Base-by-base conservation (phyloP, 495 filamentous ascomycete species). In the Xylaria sp. region DNA sequence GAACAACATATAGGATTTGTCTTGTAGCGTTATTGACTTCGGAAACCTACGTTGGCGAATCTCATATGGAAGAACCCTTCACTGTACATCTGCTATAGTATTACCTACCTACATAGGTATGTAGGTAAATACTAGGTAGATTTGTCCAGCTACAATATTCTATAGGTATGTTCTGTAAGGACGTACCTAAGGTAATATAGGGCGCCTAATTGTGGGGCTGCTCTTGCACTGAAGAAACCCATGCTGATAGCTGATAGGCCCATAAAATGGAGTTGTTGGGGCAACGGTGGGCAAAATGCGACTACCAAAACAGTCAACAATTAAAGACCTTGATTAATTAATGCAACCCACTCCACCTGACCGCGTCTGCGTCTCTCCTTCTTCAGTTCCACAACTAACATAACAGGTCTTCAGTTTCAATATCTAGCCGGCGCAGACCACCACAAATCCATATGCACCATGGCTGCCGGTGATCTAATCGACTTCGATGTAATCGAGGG, bases 401-500 rank as follows among this genome's bases (percentile, higher is more conserved):
- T 4, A 15, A 62, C 21, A 40, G 62, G 53, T 73, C 70, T 67
- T 71, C 8, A n/a, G 58, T 68, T 67, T 71, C 8, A n/a, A 62
- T 68, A 21, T 55, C 40, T 8, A 31, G 65, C 70, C 61, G 26
- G 17, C 66, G 43, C 69, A 71, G 71, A 70, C 55, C 72, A 44
- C 29, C 63, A 61, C 67, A 72, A 73, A 67, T 17, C 12, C 53
- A 50, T n/a, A 33, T 44, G 59, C n/a, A 44, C 75, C 67, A 88
- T 87, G 85, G 80, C 84, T 71, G 80, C 78, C 67, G 82, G 83
- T 69, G 83, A 87, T 78, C 74, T 85, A 19, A 93, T 97, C 77
- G 89, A 97, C 81, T 98, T 99, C 85, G 92, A 97, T 71, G 89
- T 98, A 71, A 98, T 99, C 82, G 96, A 99, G 79, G 87, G 86